Percentiles rank a stretch among this genome's conserved stretches.
phyloP scores from a whole-genome alignment of 768 basidiomycete genomes.

The Hirschioporus abietinus region DNA sequence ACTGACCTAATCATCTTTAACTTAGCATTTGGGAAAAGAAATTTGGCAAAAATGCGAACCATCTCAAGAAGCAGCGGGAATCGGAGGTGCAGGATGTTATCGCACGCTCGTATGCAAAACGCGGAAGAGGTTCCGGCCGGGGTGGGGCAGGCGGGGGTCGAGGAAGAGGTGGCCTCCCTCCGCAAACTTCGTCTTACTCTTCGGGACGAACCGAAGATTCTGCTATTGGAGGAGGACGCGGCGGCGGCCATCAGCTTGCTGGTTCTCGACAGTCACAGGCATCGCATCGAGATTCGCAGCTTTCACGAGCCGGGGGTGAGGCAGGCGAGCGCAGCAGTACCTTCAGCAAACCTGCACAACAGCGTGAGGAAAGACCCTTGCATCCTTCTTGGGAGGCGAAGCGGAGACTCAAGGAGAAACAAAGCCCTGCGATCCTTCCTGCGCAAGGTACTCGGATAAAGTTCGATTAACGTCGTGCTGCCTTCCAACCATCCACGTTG shows the following conservation, averaged over 20 bases:
- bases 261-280: not conserved
- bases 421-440: constrained; percentile 53
- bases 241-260: not conserved
- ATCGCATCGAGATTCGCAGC: constrained; percentile 7
- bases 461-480: constrained; percentile 26
- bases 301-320: too few relatives aligned
- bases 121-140: constrained; percentile 10
- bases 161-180: not conserved
- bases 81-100: constrained; percentile 18
- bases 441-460: constrained; percentile 85
- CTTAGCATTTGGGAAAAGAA: constrained; percentile 97
- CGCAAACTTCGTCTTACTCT: not conserved
- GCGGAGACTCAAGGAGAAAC: constrained; percentile 67
- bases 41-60: constrained; percentile 86
- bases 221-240: constrained; percentile 1
- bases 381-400: constrained; percentile 99
- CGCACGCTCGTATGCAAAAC: constrained; percentile 14
- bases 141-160: not conserved
- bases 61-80: constrained; percentile 59
- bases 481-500: not conserved
- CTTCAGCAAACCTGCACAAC: not conserved
- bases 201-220: not conserved
- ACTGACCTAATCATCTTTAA: constrained; percentile 9
- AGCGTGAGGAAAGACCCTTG: constrained; percentile 37
- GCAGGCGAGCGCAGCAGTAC: constrained; percentile 4